These are phyloP conservation scores for Rhododendron griersonianum DNA, from an alignment of 148 eudicot species.

Conservation along the genomic window DNA sequence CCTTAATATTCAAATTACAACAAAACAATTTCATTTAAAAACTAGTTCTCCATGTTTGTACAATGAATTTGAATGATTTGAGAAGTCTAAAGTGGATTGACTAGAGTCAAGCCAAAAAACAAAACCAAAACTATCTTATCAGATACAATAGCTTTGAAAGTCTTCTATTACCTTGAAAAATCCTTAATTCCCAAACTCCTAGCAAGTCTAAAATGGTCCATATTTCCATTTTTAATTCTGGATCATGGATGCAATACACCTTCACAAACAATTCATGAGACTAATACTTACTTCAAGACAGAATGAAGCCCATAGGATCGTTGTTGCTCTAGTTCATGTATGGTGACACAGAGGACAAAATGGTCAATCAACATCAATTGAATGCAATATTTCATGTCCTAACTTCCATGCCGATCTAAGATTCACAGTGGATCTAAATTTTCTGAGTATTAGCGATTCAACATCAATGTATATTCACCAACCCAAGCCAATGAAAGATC, in stretches of 20 bases:
- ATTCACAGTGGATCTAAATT: background rate
- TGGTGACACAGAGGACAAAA: background rate
- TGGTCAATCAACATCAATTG: background rate
- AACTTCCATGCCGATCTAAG: background rate
- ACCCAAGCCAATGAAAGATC: background rate
- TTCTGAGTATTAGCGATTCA: background rate
- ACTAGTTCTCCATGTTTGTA: background rate
- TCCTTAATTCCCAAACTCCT: background rate
- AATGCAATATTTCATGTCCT: background rate
- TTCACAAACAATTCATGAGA: background rate
- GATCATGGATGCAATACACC: background rate
- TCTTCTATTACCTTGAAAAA: background rate
- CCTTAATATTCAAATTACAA: background rate
- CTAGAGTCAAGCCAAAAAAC: background rate
- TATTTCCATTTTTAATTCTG: background rate
- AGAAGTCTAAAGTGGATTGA: background rate
- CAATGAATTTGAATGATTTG: background rate
- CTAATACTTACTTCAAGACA: background rate
- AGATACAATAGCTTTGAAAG: background rate
- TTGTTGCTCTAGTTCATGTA: background rate
- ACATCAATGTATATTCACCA: background rate
- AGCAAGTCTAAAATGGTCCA: background rate
- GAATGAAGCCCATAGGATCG: background rate
- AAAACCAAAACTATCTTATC: background rate
- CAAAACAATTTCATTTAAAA: background rate